Evolutionary conservation across 1,284 basidiomycete genomes (phyloP).

Genomic region (Leucoagaricus sp.): DNA sequence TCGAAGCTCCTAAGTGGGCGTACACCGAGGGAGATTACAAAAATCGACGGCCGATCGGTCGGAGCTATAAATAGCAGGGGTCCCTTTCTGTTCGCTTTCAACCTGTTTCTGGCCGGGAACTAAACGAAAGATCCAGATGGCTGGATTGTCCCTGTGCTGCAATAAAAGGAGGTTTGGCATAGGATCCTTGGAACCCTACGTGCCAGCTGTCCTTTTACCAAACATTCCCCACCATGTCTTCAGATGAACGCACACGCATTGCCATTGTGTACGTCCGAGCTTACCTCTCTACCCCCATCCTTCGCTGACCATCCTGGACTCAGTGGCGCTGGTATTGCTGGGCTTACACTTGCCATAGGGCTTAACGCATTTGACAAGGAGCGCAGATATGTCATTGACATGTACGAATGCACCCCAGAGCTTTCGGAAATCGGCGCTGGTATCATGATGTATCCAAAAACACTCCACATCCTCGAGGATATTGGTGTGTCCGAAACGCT

Average conservation of each 20-base stretch:
- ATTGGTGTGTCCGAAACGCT: conserved; percentile 24
- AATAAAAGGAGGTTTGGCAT: neutral
- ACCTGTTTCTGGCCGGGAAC: neutral
- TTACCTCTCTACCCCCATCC: neutral
- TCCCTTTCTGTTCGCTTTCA: neutral
- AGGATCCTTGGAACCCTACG: neutral
- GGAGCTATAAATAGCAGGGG: neutral
- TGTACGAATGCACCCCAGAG: conserved; percentile 25
- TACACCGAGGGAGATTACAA: neutral
- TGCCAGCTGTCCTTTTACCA: neutral
- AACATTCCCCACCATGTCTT: neutral
- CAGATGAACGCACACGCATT: conserved; percentile 16
- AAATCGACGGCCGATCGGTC: neutral
- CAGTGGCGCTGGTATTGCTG: conserved; percentile 29
- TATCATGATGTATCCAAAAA: conserved; percentile 26
- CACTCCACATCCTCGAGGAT: conserved; percentile 24
- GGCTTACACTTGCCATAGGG: conserved; percentile 23
- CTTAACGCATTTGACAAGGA: conserved; percentile 22
- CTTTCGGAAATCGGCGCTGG: conserved; percentile 27
- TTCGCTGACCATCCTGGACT: neutral
- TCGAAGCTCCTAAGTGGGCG: no score
- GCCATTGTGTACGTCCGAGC: conserved; percentile 20
- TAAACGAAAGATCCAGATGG: neutral
- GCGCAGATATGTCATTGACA: conserved; percentile 21
- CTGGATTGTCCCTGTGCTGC: neutral